These are phyloP conservation scores for Boletus rubroflammeus DNA, from an alignment of 768 basidiomycete species.

Conservation along the genomic window DNA sequence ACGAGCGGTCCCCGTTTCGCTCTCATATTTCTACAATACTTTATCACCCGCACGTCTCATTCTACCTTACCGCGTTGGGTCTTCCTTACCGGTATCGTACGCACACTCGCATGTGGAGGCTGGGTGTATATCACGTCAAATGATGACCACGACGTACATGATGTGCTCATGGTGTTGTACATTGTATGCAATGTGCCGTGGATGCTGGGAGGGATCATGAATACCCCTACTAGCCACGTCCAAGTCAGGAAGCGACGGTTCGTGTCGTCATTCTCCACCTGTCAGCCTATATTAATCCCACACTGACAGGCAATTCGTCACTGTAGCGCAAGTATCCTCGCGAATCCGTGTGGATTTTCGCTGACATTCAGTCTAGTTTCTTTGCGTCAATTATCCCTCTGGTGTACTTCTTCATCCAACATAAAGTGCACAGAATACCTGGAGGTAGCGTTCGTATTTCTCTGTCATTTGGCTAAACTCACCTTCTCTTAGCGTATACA, in stretches of 20 bases:
- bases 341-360: background rate
- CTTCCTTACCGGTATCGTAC: constrained; percentile 57
- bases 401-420: constrained; percentile 81
- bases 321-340: constrained; percentile 39
- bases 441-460: constrained; percentile 52
- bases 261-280: constrained; percentile 4
- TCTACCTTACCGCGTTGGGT: constrained; percentile 50
- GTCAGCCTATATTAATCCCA: background rate
- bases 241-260: constrained; percentile 54
- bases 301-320: constrained; percentile 46
- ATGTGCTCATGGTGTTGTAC: constrained; percentile 84
- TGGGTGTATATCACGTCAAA: constrained; percentile 90
- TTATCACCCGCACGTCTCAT: constrained; percentile 43
- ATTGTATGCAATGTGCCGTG: constrained; percentile 83
- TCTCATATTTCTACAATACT: constrained; percentile 61
- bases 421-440: constrained; percentile 74
- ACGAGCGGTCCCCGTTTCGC: constrained; percentile 81
- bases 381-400: constrained; percentile 68
- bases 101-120: constrained; percentile 82
- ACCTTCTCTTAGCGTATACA: constrained; percentile 64
- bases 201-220: constrained; percentile 72
- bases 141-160: constrained; percentile 82
- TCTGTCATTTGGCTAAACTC: background rate
- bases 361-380: constrained; percentile 47
- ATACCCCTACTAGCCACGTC: constrained; percentile 43